Base-by-base conservation (phyloP, 495 filamentous ascomycete species). In the Penicillium cosmopolitanum region DNA sequence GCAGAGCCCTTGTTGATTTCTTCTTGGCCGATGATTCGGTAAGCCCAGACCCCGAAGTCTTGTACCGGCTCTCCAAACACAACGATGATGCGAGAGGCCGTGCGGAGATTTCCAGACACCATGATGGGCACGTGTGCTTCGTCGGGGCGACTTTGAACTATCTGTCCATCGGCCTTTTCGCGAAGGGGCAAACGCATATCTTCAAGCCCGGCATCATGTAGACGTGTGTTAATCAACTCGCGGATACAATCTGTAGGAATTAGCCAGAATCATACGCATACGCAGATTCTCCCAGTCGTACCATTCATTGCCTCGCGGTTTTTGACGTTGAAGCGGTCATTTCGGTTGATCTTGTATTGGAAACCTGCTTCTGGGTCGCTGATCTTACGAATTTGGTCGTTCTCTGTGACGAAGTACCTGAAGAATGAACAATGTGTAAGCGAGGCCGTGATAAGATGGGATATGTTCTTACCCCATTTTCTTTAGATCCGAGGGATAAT, bases 11-110 rank as follows among this genome's bases (percentile, higher is more conserved):
- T 76, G 63, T 86, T 76, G 64, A 96, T 79, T 44, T 89, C 84
- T 3, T 84, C 82, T 0, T 66, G 60, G 55, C 84, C 80, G 18
- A 88, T 68, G 7, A 82, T 76, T 13, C 91, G 87, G 65, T 89
- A 88, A 6, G 91, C 82, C 63, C 91, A 84, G 51, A 93, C 76
- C 4, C 90, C 91, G 4, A 95, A 77, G 53, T 94, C 87, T 65
- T 96, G 89, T 11, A 55, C 61, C 2, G 80, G 67, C 57, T 94
- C 87, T 57, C 89, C 88, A 61, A 96, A 82, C 54, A 95, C 76
- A 53, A 96, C 70, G n/a, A 96, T 73, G 10, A 96, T 74, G 12
- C 89, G 86, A 18, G 80, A 80, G 28, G 82, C 84, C n/a, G 62
- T 67, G 35, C 79, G 6, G 10, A 51, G 13, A 18, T 51, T 36